phyloP scores from a whole-genome alignment of 2,329 filamentous ascomycete species.

The Ceratocystis alfenasii region DNA sequence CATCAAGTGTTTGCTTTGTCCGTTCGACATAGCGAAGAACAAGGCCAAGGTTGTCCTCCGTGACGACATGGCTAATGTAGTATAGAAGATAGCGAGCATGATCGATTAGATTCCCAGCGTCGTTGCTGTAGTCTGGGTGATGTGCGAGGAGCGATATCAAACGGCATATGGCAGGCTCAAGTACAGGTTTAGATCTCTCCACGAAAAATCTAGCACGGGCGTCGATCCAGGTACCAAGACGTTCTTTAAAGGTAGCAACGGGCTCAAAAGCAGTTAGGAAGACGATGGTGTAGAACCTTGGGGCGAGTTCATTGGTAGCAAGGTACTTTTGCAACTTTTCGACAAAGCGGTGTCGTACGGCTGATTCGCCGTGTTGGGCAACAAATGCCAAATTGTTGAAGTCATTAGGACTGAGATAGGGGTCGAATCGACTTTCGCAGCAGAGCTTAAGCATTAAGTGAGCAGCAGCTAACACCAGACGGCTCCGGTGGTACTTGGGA shows the following conservation, averaged over 20 bases:
- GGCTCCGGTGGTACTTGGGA: conserved; percentile 63
- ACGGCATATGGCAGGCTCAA: conserved; percentile 73
- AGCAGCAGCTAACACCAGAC: conserved; percentile 70
- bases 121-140: conserved; percentile 72
- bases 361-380: conserved; percentile 61
- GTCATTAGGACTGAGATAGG: conserved; percentile 55
- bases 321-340: conserved; percentile 85
- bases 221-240: conserved; percentile 77
- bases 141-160: conserved; percentile 82
- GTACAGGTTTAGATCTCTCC: conserved; percentile 48
- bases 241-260: conserved; percentile 54
- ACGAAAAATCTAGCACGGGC: conserved; percentile 60
- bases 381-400: conserved; percentile 76
- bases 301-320: conserved; percentile 54
- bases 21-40: conserved; percentile 88
- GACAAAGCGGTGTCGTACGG: conserved; percentile 69
- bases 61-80: conserved; percentile 72
- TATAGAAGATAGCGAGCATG: conserved; percentile 83
- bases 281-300: conserved; percentile 76
- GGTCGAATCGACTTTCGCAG: conserved; percentile 62
- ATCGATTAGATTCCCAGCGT: conserved; percentile 58
- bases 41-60: conserved; percentile 72
- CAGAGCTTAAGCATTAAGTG: conserved; percentile 77
- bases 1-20: conserved; percentile 80
- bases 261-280: conserved; percentile 92